Conservation (phyloP, 306 rosid genomes). For the Citrullus amarus region DNA sequence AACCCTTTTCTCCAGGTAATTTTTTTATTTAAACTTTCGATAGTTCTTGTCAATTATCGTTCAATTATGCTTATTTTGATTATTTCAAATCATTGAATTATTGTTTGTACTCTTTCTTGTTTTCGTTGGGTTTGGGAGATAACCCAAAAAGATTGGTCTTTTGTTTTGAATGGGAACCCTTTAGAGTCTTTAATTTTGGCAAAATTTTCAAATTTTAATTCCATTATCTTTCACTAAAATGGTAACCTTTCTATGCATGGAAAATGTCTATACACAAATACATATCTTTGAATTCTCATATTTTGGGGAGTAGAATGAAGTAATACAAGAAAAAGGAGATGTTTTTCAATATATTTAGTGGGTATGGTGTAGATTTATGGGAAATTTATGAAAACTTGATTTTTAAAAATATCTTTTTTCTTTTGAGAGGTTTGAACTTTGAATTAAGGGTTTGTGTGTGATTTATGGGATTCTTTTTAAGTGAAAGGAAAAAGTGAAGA, state of each 20-base stretch:
- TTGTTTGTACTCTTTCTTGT: background rate
- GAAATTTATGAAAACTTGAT: background rate
- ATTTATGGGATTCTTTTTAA: background rate
- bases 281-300: background rate
- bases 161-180: background rate
- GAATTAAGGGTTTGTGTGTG: background rate
- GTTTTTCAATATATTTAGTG: background rate
- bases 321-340: background rate
- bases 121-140: background rate
- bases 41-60: too few species aligned
- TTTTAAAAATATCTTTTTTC: background rate
- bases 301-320: background rate
- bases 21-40: background rate
- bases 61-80: too few species aligned
- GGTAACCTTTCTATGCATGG: background rate
- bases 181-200: background rate
- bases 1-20: conserved; percentile 84
- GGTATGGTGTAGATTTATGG: background rate
- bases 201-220: background rate
- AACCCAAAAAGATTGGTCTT: conserved; percentile 2
- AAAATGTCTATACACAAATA: background rate
- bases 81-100: background rate
- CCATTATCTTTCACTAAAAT: background rate
- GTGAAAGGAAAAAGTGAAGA: background rate
- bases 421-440: background rate